Conservation (phyloP, 1,284 basidiomycete genomes). For the Cryptococcus sp. region DNA sequence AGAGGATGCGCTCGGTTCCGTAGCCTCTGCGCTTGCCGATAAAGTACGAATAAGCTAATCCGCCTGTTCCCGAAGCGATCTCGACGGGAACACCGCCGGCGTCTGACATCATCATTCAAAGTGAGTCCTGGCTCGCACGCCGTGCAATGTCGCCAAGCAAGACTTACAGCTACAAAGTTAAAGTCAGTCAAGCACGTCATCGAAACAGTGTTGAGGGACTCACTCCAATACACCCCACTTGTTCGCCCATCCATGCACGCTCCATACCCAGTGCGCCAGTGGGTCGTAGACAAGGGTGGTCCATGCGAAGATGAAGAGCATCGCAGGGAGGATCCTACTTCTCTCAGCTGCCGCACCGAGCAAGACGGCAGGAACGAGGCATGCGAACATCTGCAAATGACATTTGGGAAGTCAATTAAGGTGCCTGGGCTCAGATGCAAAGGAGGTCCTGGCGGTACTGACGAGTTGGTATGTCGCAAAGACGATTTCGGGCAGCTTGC, state of each 20-base stretch:
- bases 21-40: slow-evolving; percentile 61
- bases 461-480: slow-evolving; percentile 83
- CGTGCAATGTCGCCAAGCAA: not conserved
- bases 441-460: slow-evolving; percentile 55
- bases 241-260: slow-evolving; percentile 78
- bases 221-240: slow-evolving; percentile 88
- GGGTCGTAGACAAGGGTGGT: slow-evolving; percentile 65
- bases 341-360: slow-evolving; percentile 77
- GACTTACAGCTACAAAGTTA: slow-evolving; percentile 10
- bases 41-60: slow-evolving; percentile 77
- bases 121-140: not conserved
- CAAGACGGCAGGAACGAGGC: slow-evolving; percentile 58
- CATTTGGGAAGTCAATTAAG: not conserved
- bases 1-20: slow-evolving; percentile 80
- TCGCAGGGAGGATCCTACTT: slow-evolving; percentile 80
- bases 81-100: slow-evolving; percentile 89
- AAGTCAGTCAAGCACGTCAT: slow-evolving; percentile 2
- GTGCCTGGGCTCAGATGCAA: not conserved
- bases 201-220: slow-evolving; percentile 16
- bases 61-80: slow-evolving; percentile 83
- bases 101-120: slow-evolving; percentile 23
- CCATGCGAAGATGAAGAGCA: slow-evolving; percentile 87
- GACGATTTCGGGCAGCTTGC: slow-evolving; percentile 58
- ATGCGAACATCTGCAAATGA: slow-evolving; percentile 47
- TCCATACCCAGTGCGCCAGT: slow-evolving; percentile 76